Evolutionary conservation across 345 rosid species (phyloP).

Genomic region (Psidium guajava): DNA sequence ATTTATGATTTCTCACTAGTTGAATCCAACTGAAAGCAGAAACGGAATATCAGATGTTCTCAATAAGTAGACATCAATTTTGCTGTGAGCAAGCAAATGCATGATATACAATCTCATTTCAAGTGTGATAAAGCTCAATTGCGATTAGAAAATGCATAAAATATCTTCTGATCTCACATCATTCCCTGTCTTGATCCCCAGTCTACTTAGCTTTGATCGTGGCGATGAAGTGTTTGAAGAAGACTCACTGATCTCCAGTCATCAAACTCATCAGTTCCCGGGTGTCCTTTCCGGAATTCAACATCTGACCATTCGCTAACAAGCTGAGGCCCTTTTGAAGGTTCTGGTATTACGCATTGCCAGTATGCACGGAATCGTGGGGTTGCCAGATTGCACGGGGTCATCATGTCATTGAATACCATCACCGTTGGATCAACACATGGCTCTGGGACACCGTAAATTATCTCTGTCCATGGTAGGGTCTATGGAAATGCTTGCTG

Average conservation of each 20-base stretch:
- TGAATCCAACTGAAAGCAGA: not conserved
- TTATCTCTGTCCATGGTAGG: not conserved
- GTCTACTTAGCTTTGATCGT: not conserved
- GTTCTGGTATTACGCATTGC: not conserved
- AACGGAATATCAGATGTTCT: not conserved
- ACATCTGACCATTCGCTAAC: not conserved
- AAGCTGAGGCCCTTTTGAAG: not conserved
- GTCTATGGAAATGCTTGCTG: not conserved
- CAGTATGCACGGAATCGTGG: not conserved
- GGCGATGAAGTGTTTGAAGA: not conserved
- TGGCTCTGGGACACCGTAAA: accelerated
- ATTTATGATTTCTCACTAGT: not conserved
- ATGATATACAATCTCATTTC: not conserved
- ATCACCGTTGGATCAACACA: not conserved
- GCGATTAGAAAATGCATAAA: not conserved
- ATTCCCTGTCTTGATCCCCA: not conserved
- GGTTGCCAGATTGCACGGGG: too few species aligned
- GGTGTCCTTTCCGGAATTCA: not conserved
- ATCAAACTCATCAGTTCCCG: not conserved
- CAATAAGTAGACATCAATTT: not conserved
- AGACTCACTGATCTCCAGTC: not conserved
- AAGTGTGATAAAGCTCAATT: not conserved
- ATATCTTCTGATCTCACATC: not conserved
- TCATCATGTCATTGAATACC: not conserved
- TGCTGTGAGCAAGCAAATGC: not conserved